phyloP scores from a whole-genome alignment of 2,329 filamentous ascomycete species.

The Exophiala mesophila region DNA sequence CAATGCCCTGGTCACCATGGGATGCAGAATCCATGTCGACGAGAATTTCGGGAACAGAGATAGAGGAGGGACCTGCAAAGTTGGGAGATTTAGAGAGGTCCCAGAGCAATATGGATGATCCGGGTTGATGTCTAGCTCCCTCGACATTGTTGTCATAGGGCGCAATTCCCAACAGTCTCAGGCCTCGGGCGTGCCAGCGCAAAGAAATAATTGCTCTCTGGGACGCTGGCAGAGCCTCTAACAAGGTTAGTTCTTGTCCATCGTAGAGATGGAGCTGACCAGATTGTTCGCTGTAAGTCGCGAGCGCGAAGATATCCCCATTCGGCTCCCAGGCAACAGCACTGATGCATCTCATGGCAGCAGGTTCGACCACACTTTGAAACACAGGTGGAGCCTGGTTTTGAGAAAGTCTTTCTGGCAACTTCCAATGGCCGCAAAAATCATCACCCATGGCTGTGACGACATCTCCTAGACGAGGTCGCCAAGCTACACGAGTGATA shows the following conservation, averaged over 20 bases:
- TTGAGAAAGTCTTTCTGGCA: conserved; percentile 20
- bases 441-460: conserved; percentile 40
- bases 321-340: conserved; percentile 43
- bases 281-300: conserved; percentile 40
- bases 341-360: conserved; percentile 34
- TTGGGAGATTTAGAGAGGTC: conserved; percentile 28
- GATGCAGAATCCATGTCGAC: conserved; percentile 42
- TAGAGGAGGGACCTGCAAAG: conserved; percentile 20
- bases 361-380: conserved; percentile 16
- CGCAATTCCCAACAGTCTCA: conserved; percentile 40
- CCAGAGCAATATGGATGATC: conserved; percentile 37
- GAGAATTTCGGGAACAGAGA: conserved; percentile 29
- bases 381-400: conserved; percentile 9
- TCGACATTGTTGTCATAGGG: conserved; percentile 33
- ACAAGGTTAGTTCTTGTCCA: conserved; percentile 35
- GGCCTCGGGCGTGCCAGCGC: conserved; percentile 37
- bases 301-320: conserved; percentile 43
- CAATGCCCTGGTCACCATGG: conserved; percentile 35
- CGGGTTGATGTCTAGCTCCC: conserved; percentile 2
- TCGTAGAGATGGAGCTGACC: conserved; percentile 43
- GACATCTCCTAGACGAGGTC: conserved; percentile 39
- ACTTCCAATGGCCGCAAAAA: conserved; percentile 43
- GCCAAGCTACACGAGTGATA: conserved; percentile 41
- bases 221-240: conserved; percentile 43
- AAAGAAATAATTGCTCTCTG: conserved; percentile 41